Evolutionary conservation across 176 grass and related monocot species (phyloP).

Genomic region (Avena atlantica): DNA sequence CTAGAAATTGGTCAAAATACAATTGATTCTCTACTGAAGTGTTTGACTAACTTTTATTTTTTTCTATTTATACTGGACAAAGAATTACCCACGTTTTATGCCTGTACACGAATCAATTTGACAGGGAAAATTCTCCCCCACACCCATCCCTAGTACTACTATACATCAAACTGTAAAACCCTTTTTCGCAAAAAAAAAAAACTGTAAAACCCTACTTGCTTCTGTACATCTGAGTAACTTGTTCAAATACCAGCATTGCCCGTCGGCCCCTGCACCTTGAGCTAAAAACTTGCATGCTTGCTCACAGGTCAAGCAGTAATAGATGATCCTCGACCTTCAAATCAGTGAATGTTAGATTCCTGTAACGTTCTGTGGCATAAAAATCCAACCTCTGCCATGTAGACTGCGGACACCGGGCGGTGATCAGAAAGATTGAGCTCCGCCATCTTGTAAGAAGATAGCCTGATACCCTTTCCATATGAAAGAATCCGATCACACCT

Average conservation of each 20-base stretch:
- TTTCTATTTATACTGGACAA: slow-evolving; percentile 7
- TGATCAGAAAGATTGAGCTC: slow-evolving; percentile 87
- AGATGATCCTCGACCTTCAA: slow-evolving; percentile 47
- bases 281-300: slow-evolving; percentile 1
- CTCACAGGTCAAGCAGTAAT: background rate
- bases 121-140: background rate
- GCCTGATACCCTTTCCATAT: slow-evolving; percentile 69
- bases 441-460: slow-evolving; percentile 63
- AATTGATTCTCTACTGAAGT: background rate
- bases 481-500: slow-evolving; percentile 96
- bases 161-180: background rate
- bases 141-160: background rate
- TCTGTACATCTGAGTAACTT: slow-evolving; percentile 2
- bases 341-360: slow-evolving; percentile 65
- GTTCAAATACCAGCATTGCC: background rate
- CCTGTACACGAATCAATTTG: slow-evolving; percentile 2
- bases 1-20: background rate
- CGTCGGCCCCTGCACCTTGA: background rate
- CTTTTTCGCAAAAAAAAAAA: no score
- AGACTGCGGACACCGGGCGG: slow-evolving; percentile 70
- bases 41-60: background rate
- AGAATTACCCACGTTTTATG: background rate
- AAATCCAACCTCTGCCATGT: slow-evolving; percentile 65
- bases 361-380: slow-evolving; percentile 67
- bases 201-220: background rate